phyloP scores from a whole-genome alignment of 768 basidiomycete species.

The Kwoniella dendrophila region DNA sequence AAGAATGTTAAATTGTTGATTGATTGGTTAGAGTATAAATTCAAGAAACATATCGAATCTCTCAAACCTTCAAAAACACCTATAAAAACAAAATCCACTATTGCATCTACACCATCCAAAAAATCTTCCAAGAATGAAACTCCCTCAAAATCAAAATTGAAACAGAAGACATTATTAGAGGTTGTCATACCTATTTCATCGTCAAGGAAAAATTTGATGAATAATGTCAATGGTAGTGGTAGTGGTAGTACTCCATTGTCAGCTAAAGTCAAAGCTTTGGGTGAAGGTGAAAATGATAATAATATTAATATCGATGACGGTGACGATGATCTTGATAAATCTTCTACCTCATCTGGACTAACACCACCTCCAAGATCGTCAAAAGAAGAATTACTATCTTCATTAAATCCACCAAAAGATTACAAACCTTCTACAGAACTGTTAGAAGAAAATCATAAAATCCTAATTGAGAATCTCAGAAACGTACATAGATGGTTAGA shows the following conservation, averaged over 20 bases:
- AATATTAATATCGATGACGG: too few species aligned
- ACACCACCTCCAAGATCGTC: constrained; percentile 5
- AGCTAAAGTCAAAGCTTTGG: neutral
- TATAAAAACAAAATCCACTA: constrained; percentile 2
- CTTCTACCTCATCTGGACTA: constrained; percentile 11
- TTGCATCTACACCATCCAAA: too few species aligned
- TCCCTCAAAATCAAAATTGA: constrained; percentile 9
- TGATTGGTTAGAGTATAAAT: constrained; percentile 31
- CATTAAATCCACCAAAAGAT: constrained; percentile 14
- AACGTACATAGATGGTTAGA: constrained; percentile 38
- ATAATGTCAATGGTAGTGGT: too few species aligned
- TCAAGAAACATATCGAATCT: constrained; percentile 13
- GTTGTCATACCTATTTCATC: constrained; percentile 23
- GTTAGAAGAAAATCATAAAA: constrained; percentile 27
- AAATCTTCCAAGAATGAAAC: constrained; percentile 1
- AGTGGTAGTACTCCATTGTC: constrained; percentile 9
- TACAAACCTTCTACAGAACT: constrained; percentile 22
- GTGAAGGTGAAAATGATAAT: too few species aligned
- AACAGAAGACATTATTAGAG: constrained; percentile 20
- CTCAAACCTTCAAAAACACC: constrained; percentile 15
- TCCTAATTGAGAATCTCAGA: constrained; percentile 18
- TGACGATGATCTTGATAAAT: too few species aligned
- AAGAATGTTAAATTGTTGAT: constrained; percentile 21
- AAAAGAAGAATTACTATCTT: constrained; percentile 17
- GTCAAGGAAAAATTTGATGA: too few species aligned